phyloP scores from a whole-genome alignment of 2,329 filamentous ascomycete species.

The Aspergillus sp. region DNA sequence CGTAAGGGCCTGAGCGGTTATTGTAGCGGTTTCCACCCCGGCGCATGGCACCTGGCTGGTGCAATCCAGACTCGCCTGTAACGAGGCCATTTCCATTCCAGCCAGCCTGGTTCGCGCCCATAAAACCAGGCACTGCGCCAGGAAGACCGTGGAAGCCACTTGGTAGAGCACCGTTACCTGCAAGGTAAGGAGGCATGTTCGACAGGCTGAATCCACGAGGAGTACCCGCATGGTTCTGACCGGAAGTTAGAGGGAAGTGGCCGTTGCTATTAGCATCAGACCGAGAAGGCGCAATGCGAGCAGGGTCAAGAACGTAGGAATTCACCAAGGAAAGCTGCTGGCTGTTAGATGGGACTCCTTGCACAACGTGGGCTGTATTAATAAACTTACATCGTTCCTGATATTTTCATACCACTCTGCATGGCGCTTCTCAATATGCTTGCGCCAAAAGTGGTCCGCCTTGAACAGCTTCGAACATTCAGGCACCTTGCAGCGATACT shows the following conservation, averaged over 20 bases:
- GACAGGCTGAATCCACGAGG: slow-evolving; percentile 87
- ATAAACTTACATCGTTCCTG: slow-evolving; percentile 69
- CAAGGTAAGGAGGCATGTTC: slow-evolving; percentile 55
- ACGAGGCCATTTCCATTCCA: slow-evolving; percentile 29
- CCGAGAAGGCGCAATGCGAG: slow-evolving; percentile 87
- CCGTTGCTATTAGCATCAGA: slow-evolving; percentile 94
- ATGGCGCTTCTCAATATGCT: slow-evolving; percentile 96
- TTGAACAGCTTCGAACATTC: slow-evolving; percentile 98
- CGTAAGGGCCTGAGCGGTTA: slow-evolving; percentile 62
- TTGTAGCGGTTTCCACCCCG: slow-evolving; percentile 60
- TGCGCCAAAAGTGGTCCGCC: slow-evolving; percentile 93
- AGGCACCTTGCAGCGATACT: slow-evolving; percentile 93
- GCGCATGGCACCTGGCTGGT: slow-evolving; percentile 62
- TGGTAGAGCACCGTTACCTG: slow-evolving; percentile 36
- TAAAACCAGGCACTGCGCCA: slow-evolving; percentile 27
- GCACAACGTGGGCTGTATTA: neutral
- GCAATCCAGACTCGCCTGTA: slow-evolving; percentile 39
- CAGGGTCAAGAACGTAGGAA: slow-evolving; percentile 86
- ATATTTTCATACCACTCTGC: slow-evolving; percentile 77
- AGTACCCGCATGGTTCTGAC: slow-evolving; percentile 73
- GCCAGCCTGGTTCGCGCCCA: slow-evolving; percentile 23
- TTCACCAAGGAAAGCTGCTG: slow-evolving; percentile 81
- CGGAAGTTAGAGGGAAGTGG: slow-evolving; percentile 79
- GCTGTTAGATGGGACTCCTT: slow-evolving; percentile 26
- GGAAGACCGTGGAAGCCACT: slow-evolving; percentile 28